Percentiles rank a stretch among this genome's conserved stretches.
phyloP scores from a whole-genome alignment of 2,329 filamentous ascomycete genomes.

The Beauveria australis region DNA sequence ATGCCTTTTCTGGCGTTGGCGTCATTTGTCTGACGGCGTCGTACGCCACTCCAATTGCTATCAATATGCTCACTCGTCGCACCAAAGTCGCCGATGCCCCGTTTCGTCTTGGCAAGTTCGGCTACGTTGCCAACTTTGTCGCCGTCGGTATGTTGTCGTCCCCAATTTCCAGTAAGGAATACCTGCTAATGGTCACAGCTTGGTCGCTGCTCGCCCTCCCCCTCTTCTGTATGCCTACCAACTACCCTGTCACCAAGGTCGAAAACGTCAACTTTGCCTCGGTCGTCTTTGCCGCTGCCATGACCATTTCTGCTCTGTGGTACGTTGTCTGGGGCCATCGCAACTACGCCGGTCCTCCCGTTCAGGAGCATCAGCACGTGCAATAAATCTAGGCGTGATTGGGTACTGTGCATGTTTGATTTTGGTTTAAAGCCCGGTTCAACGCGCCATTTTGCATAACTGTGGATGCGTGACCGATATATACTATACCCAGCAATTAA shows the following conservation, averaged over 20 bases:
- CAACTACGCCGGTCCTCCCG: slow-evolving; percentile 59
- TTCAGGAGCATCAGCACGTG: slow-evolving; percentile 25
- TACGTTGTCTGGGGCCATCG: slow-evolving; percentile 63
- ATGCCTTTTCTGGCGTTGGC: slow-evolving; percentile 61
- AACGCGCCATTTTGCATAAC: neutral
- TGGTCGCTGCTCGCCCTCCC: slow-evolving; percentile 64
- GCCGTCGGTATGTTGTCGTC: slow-evolving; percentile 47
- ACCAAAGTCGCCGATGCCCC: slow-evolving; percentile 46
- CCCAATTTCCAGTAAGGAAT: neutral
- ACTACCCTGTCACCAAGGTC: slow-evolving; percentile 47
- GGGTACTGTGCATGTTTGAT: neutral
- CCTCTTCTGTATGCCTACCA: slow-evolving; percentile 65
- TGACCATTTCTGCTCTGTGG: slow-evolving; percentile 53
- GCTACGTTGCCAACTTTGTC: slow-evolving; percentile 53
- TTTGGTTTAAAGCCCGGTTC: neutral
- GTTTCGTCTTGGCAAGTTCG: slow-evolving; percentile 56
- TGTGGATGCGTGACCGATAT: slow-evolving; percentile 2
- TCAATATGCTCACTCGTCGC: slow-evolving; percentile 54
- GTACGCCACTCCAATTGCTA: slow-evolving; percentile 59
- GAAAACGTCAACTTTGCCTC: slow-evolving; percentile 64
- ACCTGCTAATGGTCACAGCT: slow-evolving; percentile 27
- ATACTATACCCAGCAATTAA: slow-evolving; percentile 8
- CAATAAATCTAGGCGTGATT: slow-evolving; percentile 1
- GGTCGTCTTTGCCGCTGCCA: slow-evolving; percentile 63
- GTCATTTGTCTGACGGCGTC: slow-evolving; percentile 62